phyloP scores from a whole-genome alignment of 176 grass and related monocot genomes.

The Eragrostis nindensis region DNA sequence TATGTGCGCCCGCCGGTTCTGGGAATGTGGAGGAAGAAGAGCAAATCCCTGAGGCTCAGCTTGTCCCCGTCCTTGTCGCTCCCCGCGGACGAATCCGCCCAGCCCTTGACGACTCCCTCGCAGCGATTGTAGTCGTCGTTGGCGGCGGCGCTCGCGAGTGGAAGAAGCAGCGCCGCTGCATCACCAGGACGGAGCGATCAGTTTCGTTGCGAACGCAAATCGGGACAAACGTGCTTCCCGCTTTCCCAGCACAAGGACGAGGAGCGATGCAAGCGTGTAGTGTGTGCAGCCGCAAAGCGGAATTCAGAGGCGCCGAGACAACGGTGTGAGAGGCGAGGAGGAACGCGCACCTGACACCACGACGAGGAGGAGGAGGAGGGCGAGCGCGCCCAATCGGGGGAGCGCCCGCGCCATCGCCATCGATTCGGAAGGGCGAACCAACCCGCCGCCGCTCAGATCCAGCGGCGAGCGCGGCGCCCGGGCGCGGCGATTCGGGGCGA shows the following conservation, averaged over 20 bases:
- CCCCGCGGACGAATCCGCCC: constrained; percentile 56
- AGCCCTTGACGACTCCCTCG: constrained; percentile 63
- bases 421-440: not conserved
- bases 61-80: constrained; percentile 53
- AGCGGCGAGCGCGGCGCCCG: not conserved
- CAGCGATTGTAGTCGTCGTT: constrained; percentile 55
- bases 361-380: constrained; percentile 32
- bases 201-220: not conserved
- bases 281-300: not conserved
- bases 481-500: not conserved
- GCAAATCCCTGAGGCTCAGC: constrained; percentile 75
- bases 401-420: constrained; percentile 59
- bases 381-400: constrained; percentile 4
- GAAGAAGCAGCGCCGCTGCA: constrained; percentile 40
- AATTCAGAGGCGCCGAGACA: not conserved
- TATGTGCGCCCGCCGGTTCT: constrained; percentile 92
- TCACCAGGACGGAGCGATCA: not conserved
- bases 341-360: constrained; percentile 31
- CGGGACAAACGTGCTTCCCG: not conserved
- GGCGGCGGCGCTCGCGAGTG: not conserved
- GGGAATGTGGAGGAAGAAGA: constrained; percentile 97
- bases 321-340: not conserved
- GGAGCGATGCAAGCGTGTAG: not conserved
- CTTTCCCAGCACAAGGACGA: too few relatives aligned
- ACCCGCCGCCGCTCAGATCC: not conserved